These are phyloP conservation scores for Boletus rubropictus DNA, from an alignment of 768 basidiomycete species.

Conservation along the genomic window DNA sequence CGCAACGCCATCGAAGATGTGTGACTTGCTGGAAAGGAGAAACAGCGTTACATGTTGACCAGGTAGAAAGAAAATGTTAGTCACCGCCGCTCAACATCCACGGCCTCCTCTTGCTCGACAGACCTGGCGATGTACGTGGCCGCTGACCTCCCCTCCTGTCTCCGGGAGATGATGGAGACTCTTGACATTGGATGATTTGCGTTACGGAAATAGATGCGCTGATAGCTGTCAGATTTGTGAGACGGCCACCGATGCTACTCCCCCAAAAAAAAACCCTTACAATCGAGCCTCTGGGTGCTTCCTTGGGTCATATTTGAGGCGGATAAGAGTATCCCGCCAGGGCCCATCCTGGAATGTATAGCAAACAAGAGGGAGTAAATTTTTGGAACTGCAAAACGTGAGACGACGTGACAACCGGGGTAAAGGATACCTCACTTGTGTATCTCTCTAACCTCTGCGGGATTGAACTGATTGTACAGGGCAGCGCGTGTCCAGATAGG, in stretches of 20 bases:
- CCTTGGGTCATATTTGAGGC: conserved; percentile 87
- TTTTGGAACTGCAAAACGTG: conserved; percentile 57
- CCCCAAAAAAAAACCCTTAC: conserved; percentile 46
- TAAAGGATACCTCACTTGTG: conserved; percentile 51
- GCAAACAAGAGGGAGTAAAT: conserved; percentile 70
- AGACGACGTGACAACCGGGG: neutral
- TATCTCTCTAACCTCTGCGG: conserved; percentile 63
- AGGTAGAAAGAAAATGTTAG: neutral
- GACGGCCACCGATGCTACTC: neutral
- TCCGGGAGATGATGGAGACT: conserved; percentile 67
- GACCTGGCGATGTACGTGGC: conserved; percentile 26
- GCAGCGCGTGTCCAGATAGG: conserved; percentile 89
- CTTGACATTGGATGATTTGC: conserved; percentile 74
- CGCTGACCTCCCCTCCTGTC: conserved; percentile 41
- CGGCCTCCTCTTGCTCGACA: conserved; percentile 30
- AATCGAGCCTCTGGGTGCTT: conserved; percentile 65
- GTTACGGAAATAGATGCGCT: conserved; percentile 87
- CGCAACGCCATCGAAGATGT: conserved; percentile 84
- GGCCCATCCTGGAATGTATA: conserved; percentile 94
- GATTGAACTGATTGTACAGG: conserved; percentile 74
- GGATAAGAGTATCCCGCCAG: conserved; percentile 84
- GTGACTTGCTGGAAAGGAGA: conserved; percentile 47
- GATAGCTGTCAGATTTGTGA: conserved; percentile 58
- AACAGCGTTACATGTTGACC: neutral
- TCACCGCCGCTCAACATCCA: conserved; percentile 31